These are phyloP conservation scores for Monosporascus ibericus DNA, from an alignment of 2,329 filamentous ascomycete species.

Conservation along the genomic window DNA sequence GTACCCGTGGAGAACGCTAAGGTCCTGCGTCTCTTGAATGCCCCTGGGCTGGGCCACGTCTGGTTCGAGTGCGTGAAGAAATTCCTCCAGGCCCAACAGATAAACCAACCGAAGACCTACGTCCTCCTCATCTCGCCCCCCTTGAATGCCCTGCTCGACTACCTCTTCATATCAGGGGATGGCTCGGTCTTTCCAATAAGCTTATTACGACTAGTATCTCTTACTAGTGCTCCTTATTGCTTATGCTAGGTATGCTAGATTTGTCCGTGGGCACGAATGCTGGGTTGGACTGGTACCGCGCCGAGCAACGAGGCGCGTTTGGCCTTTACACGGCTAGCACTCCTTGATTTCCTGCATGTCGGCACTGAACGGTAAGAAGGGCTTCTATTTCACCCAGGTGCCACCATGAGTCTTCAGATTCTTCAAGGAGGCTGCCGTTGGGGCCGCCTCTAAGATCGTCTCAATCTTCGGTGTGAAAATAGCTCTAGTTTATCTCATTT, in stretches of 20 bases:
- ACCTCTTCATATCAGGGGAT: conserved; percentile 66
- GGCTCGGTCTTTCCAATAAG: conserved; percentile 69
- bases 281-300: conserved; percentile 69
- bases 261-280: conserved; percentile 65
- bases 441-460: too few species aligned
- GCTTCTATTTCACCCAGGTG: too few species aligned
- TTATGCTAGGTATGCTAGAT: conserved; percentile 70
- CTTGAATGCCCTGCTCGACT: conserved; percentile 75
- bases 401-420: too few species aligned
- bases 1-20: conserved; percentile 67
- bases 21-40: conserved; percentile 67
- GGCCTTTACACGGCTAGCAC: conserved; percentile 64
- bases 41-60: conserved; percentile 78
- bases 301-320: conserved; percentile 58
- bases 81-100: conserved; percentile 74
- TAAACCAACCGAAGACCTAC: conserved; percentile 80
- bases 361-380: conserved; percentile 67
- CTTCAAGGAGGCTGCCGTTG: too few species aligned
- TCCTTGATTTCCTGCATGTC: conserved; percentile 74
- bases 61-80: conserved; percentile 86
- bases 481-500: not conserved
- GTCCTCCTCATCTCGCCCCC: conserved; percentile 83
- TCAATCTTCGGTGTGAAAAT: not conserved
- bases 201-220: conserved; percentile 77
- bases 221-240: conserved; percentile 78